These are phyloP conservation scores for Pholiota conissans DNA, from an alignment of 768 basidiomycete genomes.

Conservation along the genomic window DNA sequence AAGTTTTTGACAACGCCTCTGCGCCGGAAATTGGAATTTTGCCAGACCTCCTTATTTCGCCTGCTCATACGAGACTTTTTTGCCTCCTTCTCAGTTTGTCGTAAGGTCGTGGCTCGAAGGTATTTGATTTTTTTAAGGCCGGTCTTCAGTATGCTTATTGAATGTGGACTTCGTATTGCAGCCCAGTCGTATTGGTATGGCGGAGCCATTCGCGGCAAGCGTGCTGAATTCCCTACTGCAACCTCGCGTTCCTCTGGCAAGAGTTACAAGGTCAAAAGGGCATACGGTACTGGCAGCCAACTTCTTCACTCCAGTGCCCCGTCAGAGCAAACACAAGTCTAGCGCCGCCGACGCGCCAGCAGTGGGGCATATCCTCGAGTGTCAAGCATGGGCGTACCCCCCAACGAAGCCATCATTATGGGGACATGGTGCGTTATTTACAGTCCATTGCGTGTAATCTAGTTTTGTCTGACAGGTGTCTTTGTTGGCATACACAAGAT, in stretches of 20 bases:
- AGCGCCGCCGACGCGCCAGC: slow-evolving; percentile 20
- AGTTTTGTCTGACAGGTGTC: slow-evolving; percentile 18
- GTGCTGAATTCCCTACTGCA: slow-evolving; percentile 49
- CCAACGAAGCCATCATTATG: slow-evolving; percentile 44
- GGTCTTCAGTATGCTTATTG: neutral
- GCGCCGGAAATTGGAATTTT: neutral
- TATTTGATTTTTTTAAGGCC: neutral
- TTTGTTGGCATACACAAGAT: slow-evolving; percentile 6
- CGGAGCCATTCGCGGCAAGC: slow-evolving; percentile 61
- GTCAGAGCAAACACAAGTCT: slow-evolving; percentile 40
- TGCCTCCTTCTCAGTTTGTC: neutral
- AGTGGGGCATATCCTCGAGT: slow-evolving; percentile 32
- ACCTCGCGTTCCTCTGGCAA: slow-evolving; percentile 26
- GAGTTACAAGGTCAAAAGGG: slow-evolving; percentile 18
- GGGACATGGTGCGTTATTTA: slow-evolving; percentile 42
- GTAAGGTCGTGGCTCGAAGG: neutral
- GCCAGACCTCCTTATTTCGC: neutral
- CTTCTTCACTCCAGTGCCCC: slow-evolving; percentile 57
- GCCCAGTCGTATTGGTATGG: slow-evolving; percentile 35
- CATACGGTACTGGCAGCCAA: slow-evolving; percentile 35
- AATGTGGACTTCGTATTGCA: neutral
- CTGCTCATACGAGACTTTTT: neutral
- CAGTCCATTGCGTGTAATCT: neutral
- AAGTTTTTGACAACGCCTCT: slow-evolving; percentile 3
- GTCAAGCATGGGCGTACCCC: slow-evolving; percentile 48